These are phyloP conservation scores for Phlyctochytrium arcticum DNA, from an alignment of 192 early-diverging fungal genomes.

Conservation along the genomic window DNA sequence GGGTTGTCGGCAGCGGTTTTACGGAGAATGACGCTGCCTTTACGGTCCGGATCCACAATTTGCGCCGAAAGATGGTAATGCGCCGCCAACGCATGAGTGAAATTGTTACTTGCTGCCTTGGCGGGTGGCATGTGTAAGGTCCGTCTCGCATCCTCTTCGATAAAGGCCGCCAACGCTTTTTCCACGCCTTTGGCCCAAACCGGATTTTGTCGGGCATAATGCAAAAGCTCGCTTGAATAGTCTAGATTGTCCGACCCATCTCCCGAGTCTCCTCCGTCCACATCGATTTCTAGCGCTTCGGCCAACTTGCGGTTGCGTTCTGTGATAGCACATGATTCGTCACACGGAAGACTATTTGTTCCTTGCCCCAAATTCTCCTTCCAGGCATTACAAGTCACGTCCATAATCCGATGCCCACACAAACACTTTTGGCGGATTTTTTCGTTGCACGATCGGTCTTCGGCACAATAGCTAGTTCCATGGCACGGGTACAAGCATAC, in stretches of 20 bases:
- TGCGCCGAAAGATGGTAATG: conserved; percentile 69
- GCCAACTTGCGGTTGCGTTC: conserved; percentile 80
- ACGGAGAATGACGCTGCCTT: conserved; percentile 57
- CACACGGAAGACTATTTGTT: conserved; percentile 58
- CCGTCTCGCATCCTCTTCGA: conserved; percentile 48
- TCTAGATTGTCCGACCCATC: conserved; percentile 28
- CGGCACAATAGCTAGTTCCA: conserved; percentile 68
- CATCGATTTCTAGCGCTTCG: conserved; percentile 60
- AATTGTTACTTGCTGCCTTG: conserved; percentile 59
- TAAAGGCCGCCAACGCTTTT: conserved; percentile 58
- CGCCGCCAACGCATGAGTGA: conserved; percentile 64
- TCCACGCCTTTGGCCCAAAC: conserved; percentile 70
- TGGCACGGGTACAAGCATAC: conserved; percentile 72
- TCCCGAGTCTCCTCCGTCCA: background rate
- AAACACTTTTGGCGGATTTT: conserved; percentile 60
- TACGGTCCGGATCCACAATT: conserved; percentile 73
- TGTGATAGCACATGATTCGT: conserved; percentile 72
- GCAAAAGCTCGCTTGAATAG: conserved; percentile 63
- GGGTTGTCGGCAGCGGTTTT: conserved; percentile 36
- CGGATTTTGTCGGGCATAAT: conserved; percentile 60
- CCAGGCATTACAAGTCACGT: conserved; percentile 65
- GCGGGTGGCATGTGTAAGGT: conserved; percentile 65
- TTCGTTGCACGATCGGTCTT: conserved; percentile 65
- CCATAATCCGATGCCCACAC: conserved; percentile 66
- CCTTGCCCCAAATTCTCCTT: conserved; percentile 39